Conservation (phyloP, 176 grass and related monocot species). For the Aechmea fasciata region DNA sequence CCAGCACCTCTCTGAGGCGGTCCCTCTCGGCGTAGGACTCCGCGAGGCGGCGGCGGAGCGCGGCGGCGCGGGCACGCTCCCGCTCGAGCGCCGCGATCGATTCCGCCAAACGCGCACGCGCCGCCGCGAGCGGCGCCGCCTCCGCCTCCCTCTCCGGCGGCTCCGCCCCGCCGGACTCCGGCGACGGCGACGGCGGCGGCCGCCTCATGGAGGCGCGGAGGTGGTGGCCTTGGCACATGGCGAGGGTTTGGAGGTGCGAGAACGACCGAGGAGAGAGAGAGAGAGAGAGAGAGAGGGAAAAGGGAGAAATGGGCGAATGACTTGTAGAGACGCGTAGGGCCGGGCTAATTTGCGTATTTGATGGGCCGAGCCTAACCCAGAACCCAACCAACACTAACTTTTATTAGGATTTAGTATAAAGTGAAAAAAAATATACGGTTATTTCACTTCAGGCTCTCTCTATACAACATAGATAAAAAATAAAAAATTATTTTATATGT, state of each 20-base stretch:
- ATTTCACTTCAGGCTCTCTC: no score
- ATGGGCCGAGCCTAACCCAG: no score
- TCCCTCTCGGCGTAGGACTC: constrained; percentile 47
- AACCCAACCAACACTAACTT: no score
- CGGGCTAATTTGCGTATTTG: no score
- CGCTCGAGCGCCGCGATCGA: constrained; percentile 41
- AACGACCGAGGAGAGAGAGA: background rate
- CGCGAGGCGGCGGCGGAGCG: constrained; percentile 38
- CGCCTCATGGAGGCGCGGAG: constrained; percentile 6
- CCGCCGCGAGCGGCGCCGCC: constrained; percentile 41
- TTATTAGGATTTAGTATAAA: no score
- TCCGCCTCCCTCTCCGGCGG: constrained; percentile 30
- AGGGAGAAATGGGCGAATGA: no score
- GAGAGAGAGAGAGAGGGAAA: background rate
- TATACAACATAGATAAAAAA: no score
- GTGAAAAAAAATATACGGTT: no score
- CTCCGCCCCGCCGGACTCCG: constrained; percentile 20
- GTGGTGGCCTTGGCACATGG: constrained; percentile 48
- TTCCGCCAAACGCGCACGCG: constrained; percentile 36
- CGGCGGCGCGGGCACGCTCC: constrained; percentile 41
- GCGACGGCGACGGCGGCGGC: constrained; percentile 20
- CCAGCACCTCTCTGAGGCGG: constrained; percentile 20
- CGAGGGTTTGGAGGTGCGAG: background rate
- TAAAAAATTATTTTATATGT: no score
- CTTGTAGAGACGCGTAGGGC: no score